Conservation (phyloP, 768 basidiomycete genomes). For the Boletellus ananas region DNA sequence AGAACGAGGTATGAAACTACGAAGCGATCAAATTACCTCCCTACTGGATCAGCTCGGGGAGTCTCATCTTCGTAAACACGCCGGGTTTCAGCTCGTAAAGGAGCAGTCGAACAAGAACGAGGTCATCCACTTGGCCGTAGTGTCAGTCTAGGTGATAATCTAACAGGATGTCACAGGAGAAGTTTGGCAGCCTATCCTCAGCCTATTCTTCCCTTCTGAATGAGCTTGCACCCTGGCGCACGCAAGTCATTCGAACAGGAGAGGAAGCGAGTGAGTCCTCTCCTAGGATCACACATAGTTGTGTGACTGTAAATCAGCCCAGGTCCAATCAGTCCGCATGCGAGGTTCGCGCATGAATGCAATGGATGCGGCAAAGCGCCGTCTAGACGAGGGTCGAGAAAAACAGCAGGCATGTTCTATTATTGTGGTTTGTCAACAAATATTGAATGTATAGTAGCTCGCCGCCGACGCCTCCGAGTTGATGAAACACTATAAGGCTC, state of each 20-base stretch:
- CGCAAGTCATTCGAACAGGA: slow-evolving; percentile 28
- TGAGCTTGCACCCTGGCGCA: slow-evolving; percentile 32
- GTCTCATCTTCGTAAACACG: slow-evolving; percentile 13
- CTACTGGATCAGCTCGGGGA: slow-evolving; percentile 23
- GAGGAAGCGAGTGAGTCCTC: slow-evolving; percentile 32
- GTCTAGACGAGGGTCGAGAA: slow-evolving; percentile 37
- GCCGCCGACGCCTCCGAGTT: slow-evolving; percentile 36
- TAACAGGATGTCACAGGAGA: slow-evolving; percentile 16
- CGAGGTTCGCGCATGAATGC: slow-evolving; percentile 33
- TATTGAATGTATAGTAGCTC: slow-evolving; percentile 23
- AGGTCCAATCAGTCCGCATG: slow-evolving; percentile 30
- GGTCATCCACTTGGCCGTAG: slow-evolving; percentile 8
- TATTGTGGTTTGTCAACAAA: not conserved
- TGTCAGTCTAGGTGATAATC: not conserved
- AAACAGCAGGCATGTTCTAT: slow-evolving; percentile 32
- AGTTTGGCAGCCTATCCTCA: slow-evolving; percentile 22
- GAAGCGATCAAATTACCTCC: slow-evolving; percentile 20
- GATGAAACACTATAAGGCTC: slow-evolving; percentile 41
- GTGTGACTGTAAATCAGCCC: slow-evolving; percentile 24
- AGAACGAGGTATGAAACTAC: not conserved
- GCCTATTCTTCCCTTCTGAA: slow-evolving; percentile 26
- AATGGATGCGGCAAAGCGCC: slow-evolving; percentile 30
- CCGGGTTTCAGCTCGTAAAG: slow-evolving; percentile 4
- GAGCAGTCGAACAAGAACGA: slow-evolving; percentile 9
- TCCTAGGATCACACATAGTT: not conserved